Base-by-base conservation (phyloP, 106 monocot genomes). In the Apostasia shenzhenica region DNA sequence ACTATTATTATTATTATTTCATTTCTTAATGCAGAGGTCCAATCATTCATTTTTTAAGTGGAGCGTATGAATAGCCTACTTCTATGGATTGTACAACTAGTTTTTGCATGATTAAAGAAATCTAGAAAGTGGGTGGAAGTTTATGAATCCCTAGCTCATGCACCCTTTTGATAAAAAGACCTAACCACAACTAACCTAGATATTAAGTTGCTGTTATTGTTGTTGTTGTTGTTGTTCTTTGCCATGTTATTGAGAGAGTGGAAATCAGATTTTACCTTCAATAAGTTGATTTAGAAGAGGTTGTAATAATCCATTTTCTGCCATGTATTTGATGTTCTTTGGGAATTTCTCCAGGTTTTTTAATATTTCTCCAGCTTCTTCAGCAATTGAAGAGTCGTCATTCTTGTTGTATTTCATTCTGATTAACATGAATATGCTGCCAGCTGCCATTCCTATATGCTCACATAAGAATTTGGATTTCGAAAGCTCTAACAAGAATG, bases 401-500 rank as follows among this genome's bases (percentile, higher is more conserved):
- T 70, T 69, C 40, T 74, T 47, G n/a, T 78, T 81, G 14, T 75
- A 62, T 63, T 84, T 86, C 75, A 79, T 77, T 55, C 81, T 81
- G 39, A 81, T 72, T 1, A 90, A 76, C 71, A 81, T 81, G 54
- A 78, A 45, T 43, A 90, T 81, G n/a, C 72, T 67, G 2, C 90
- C 76, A 47, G 63, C 11, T 49, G 72, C 67, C 42, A 78, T 67
- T 74, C 83, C 83, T 37, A 90, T 81, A 10, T 45, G 76, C 67
- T 71, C 76, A 63, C 75, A 66, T 38, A 79, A n/a, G 9, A 49
- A 40, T 48, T 81, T 67, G 8, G 76, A 79, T 68, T 86, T 81
- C 5, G 90, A 86, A 42, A 86, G 75, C 69, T 90, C 86, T 57
- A 81, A 53, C 58, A 90, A 67, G 75, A 90, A 83, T 10, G 86